Base-by-base conservation (phyloP, 1,284 basidiomycete genomes). In the Ganoderma lucidum region DNA sequence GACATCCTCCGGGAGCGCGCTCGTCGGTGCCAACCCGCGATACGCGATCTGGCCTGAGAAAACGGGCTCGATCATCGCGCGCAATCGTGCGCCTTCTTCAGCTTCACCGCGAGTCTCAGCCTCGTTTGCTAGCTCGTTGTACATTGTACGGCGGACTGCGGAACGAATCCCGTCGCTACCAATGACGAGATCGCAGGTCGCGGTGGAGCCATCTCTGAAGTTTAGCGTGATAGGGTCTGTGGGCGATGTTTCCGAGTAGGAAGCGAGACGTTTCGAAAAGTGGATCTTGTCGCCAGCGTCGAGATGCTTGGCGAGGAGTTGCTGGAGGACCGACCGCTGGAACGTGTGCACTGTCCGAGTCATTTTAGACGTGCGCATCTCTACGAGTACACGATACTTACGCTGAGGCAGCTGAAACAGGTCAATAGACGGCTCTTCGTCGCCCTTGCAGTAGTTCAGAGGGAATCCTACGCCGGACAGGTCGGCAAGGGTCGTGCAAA, bases 91-190 rank as follows among this genome's bases (percentile, higher is more conserved):
- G 4, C 63, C 67, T 6, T 63, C 62, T 6, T 64, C 63, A 12
- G 67, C 59, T 17, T 70, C 51, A 9, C 71, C 66, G 12, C 77
- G 61, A 53, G 77, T 75, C 28, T 58, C 32, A 2, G 68, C 68
- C 0, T 55, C 66, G 23, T 67, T 64, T 6, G 72, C 71, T 0
- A 75, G 45, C 8, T 63, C 51, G 12, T 65, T 55, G 53, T 68
- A 75, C 71, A 75, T 68, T 15, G 35, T 42, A 1, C 44, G 37
- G n/a, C 81, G 78, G 8, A 80, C 78, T 23, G 78, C 80, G 71
- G 85, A 86, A 75, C 84, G 85, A 65, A 87, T 73, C 2, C 86
- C 86, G 74, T 88, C 86, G 67, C 83, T 83, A n/a, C 86, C 86
- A 65, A 87, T 77, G 62, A 88, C 81, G 23, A 87, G 75, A 75